These are phyloP conservation scores for Crithidia bombi DNA, from an alignment of 208 protist genomes.

Conservation along the genomic window DNA sequence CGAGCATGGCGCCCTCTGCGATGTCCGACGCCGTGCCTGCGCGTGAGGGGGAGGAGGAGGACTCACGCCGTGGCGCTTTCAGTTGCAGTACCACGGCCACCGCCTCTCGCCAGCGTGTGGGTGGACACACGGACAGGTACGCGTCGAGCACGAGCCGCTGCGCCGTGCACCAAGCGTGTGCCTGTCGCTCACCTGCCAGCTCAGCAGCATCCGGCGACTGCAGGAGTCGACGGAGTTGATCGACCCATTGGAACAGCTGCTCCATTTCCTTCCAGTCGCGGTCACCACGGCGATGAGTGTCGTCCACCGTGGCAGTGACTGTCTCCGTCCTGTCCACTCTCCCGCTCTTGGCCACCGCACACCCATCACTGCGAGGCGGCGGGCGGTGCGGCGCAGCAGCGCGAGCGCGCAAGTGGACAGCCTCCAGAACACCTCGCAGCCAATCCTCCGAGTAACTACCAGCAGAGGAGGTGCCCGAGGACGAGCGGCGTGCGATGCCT, in stretches of 20 bases:
- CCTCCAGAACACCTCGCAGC: conserved; percentile 36
- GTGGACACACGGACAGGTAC: conserved; percentile 39
- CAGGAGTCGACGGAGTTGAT: conserved; percentile 17
- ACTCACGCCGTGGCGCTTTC: conserved; percentile 4
- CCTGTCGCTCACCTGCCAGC: neutral
- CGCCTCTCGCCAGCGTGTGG: conserved; percentile 39
- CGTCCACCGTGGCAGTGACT: neutral
- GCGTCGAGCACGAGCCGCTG: conserved; percentile 33
- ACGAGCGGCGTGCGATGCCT: neutral
- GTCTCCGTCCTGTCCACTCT: neutral
- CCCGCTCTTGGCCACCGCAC: no score
- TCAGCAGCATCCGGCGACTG: neutral
- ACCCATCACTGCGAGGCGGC: neutral
- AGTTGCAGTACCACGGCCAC: conserved; percentile 20
- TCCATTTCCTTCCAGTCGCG: no score
- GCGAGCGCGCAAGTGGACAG: conserved; percentile 17
- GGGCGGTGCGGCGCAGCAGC: conserved; percentile 2
- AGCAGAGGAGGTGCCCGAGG: neutral
- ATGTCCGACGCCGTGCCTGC: neutral
- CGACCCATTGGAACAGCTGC: conserved; percentile 28
- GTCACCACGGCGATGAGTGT: no score
- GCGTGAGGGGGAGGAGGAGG: neutral
- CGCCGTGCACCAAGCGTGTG: conserved; percentile 4
- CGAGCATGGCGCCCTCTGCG: neutral
- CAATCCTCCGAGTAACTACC: conserved; percentile 13